phyloP scores from a whole-genome alignment of 2,329 filamentous ascomycete genomes.

The Fonsecaea pedrosoi region DNA sequence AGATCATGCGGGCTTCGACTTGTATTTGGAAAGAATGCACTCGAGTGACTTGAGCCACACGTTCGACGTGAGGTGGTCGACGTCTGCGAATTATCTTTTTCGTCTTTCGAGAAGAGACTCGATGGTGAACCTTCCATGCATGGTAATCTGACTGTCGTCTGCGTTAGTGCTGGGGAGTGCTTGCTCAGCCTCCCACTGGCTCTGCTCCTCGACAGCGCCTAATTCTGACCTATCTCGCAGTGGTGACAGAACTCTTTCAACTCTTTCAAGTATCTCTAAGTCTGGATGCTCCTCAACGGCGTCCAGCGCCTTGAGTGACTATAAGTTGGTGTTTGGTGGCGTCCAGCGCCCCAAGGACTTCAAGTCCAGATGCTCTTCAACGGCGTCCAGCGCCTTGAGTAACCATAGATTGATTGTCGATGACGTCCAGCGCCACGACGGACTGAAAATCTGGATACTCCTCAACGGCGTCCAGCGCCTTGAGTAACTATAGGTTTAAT shows the following conservation, averaged over 20 bases:
- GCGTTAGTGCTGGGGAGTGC: conserved; percentile 11
- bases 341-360: too few relatives aligned
- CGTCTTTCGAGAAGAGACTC: conserved; percentile 21
- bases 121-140: conserved; percentile 39
- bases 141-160: conserved; percentile 27
- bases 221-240: conserved; percentile 4
- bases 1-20: too few relatives aligned
- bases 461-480: too few relatives aligned
- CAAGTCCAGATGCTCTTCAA: conserved; percentile 29
- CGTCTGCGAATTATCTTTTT: too few relatives aligned
- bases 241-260: background rate
- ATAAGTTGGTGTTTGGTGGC: too few relatives aligned
- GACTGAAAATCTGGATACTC: background rate
- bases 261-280: conserved; percentile 12
- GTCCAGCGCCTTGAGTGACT: too few relatives aligned
- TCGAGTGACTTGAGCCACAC: too few relatives aligned
- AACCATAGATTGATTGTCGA: too few relatives aligned
- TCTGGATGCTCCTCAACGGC: too few relatives aligned
- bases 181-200: background rate
- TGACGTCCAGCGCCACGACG: background rate
- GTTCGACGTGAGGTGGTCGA: too few relatives aligned
- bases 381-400: conserved; percentile 19
- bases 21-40: too few relatives aligned
- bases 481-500: too few relatives aligned
- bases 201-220: background rate